A percentile compares a stretch with the other conserved stretches of the same genome.
phyloP scores from a whole-genome alignment of 768 basidiomycete genomes.

The Russula griseocarnosa region DNA sequence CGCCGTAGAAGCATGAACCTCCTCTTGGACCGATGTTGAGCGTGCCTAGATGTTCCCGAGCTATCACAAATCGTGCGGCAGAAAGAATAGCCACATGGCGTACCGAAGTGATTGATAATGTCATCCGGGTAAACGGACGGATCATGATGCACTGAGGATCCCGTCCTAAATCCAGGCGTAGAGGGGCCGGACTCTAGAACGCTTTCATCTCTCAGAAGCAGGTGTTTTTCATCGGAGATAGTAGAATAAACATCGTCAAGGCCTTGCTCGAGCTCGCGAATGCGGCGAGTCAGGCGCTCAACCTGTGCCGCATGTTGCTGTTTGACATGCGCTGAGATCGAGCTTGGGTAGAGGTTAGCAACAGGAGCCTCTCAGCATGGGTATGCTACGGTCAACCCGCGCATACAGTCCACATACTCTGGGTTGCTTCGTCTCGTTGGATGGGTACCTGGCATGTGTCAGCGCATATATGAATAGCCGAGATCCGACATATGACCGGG shows the following conservation, averaged over 20 bases:
- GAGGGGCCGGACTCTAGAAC: not conserved
- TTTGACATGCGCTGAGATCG: conserved; percentile 64
- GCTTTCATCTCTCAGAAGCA: conserved; percentile 16
- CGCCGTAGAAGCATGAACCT: conserved; percentile 55
- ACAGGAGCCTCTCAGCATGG: no score
- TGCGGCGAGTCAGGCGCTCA: conserved; percentile 24
- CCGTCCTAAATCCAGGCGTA: not conserved
- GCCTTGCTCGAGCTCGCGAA: conserved; percentile 25
- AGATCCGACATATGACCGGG: not conserved
- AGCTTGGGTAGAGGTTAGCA: conserved; percentile 33
- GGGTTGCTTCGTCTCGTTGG: conserved; percentile 56
- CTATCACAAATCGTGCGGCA: not conserved
- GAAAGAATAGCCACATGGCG: not conserved
- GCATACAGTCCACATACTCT: conserved; percentile 36
- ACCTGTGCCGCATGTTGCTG: conserved; percentile 41
- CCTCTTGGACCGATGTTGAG: conserved; percentile 53
- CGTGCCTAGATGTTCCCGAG: conserved; percentile 42
- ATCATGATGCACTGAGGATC: conserved; percentile 5
- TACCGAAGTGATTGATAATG: conserved; percentile 50
- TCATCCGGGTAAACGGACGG: conserved; percentile 33
- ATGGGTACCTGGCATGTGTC: conserved; percentile 43
- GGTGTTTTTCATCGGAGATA: conserved; percentile 22
- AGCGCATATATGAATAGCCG: conserved; percentile 2
- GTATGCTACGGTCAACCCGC: not conserved
- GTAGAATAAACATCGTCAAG: conserved; percentile 24